Base-by-base conservation (phyloP, 441 rosid species). In the Bruguiera hainesii region DNA sequence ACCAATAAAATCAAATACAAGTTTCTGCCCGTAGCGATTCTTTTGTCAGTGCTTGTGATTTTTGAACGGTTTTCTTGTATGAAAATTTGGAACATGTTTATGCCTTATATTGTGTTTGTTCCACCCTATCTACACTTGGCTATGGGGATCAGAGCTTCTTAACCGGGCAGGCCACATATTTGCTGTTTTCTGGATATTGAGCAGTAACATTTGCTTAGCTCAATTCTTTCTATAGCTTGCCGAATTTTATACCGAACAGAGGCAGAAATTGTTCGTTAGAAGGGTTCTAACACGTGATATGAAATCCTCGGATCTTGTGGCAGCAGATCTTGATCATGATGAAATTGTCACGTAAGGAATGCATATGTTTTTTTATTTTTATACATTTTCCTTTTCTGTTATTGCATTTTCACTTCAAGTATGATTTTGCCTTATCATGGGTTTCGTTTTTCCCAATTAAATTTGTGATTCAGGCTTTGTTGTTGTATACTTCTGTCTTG, bases 141-240 rank as follows among this genome's bases (percentile, higher is more conserved):
- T 85, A 79, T 50, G 87, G 89, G 16, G 93, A 87, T 56, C 55
- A 79, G 69, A 87, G 86, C 74, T 84, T 85, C 74, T 73, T 84
- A 20, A 82, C 83, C 2, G 35, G 39, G 63, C 37, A 0, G 93
- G 90, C 30, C 82, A 87, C 0, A 8, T 78, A 46, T 85, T 87
- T 21, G 86, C 84, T 9, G 72, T 74, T 5, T 78, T 87, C 33
- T 85, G 93, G 93, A 83, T 87, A 48, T 56, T 85, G 69, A 75
- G 80, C 21, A 69, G 87, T 29, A 81, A 85, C 33, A 57, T 75
- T 55, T 79, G 84, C 69, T 57, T 85, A 59, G 87, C 83, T 71
- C 88, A 81, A 72, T 78, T 81, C 57, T 82, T 82, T 53, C 75
- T 85, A 49, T 82, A 81, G 71, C 67, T 81, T 1, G 78, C 90